phyloP scores from a whole-genome alignment of 2,329 filamentous ascomycete species.

The Arthrobotrys entomopaga region DNA sequence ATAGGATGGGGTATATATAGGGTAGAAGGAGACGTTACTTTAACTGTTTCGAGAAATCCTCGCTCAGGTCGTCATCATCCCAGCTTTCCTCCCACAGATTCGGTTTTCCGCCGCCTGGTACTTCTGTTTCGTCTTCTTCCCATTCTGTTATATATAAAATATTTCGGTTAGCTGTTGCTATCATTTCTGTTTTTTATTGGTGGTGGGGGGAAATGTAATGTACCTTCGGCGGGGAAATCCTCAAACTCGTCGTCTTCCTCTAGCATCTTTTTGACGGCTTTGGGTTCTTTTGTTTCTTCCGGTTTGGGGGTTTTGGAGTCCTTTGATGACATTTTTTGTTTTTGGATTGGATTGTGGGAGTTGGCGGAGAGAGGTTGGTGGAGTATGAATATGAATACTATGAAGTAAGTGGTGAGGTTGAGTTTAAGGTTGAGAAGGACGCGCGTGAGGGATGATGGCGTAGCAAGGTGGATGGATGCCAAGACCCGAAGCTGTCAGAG shows the following conservation, averaged over 20 bases:
- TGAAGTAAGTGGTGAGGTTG: constrained; percentile 17
- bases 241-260: constrained; percentile 99
- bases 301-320: constrained; percentile 39
- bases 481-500: neutral
- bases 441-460: constrained; percentile 39
- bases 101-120: constrained; percentile 74
- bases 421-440: neutral
- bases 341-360: neutral
- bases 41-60: constrained; percentile 94
- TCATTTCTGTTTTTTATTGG: neutral
- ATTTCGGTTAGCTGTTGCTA: too few species aligned
- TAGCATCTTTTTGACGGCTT: constrained; percentile 70
- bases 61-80: constrained; percentile 97
- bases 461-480: neutral
- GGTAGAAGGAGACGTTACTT: constrained; percentile 70
- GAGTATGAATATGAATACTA: too few species aligned
- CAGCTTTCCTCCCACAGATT: constrained; percentile 99
- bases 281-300: constrained; percentile 48
- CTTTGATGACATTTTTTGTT: constrained; percentile 44
- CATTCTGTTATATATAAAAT: constrained; percentile 78
- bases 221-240: constrained; percentile 97
- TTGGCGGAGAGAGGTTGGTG: neutral
- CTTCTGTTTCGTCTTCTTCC: constrained; percentile 89
- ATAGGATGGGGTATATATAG: constrained; percentile 12
- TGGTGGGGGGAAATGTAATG: neutral